A percentile compares a stretch with the other conserved stretches of the same genome.
Conservation (phyloP, 305 asterid species). For the Fraxinus velutina region DNA sequence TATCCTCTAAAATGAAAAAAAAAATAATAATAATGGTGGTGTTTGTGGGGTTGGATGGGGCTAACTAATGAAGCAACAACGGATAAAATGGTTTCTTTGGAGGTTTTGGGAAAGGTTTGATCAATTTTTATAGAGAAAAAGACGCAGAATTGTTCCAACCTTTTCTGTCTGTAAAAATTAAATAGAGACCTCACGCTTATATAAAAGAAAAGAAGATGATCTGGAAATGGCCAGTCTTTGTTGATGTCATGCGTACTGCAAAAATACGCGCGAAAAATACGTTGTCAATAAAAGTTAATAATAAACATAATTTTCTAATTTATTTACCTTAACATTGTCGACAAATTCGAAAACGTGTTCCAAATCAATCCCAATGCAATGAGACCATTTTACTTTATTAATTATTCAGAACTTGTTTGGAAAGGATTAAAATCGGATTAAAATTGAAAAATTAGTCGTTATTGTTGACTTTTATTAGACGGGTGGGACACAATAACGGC, state of each 20-base stretch:
- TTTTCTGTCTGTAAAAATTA: neutral
- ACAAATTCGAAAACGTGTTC: neutral
- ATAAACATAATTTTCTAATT: too few relatives aligned
- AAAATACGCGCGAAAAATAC: neutral
- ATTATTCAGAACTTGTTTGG: neutral
- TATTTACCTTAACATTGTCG: too few relatives aligned
- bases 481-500: too few relatives aligned
- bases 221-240: neutral
- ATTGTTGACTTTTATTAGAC: too few relatives aligned
- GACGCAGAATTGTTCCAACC: neutral
- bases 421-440: too few relatives aligned
- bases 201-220: neutral
- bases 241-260: neutral
- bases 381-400: neutral
- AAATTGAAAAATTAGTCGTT: too few relatives aligned
- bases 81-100: neutral
- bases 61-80: neutral
- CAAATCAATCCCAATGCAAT: too few relatives aligned
- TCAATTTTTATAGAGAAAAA: neutral
- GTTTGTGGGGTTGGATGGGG: neutral
- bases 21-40: conserved; percentile 9
- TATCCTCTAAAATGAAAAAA: neutral
- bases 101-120: neutral
- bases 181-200: neutral
- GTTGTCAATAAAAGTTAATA: neutral